A percentile compares a stretch with the other conserved stretches of the same genome.
phyloP scores from a whole-genome alignment of 352 stramenopile genomes.

The Phytophthora citricola region DNA sequence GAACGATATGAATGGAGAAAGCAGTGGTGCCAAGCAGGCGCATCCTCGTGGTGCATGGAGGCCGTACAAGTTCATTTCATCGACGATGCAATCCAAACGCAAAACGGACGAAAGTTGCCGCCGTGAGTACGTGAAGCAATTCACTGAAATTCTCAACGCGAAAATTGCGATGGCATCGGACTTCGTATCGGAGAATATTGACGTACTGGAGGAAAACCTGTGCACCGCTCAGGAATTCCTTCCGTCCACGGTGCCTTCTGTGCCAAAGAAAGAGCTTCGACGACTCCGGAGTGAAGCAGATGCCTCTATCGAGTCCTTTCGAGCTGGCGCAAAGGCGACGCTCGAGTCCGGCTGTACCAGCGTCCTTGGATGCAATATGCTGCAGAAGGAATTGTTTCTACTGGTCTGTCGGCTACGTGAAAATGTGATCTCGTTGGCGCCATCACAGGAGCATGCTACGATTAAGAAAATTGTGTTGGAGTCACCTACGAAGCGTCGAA shows the following conservation, averaged over 20 bases:
- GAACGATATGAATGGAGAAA: constrained; percentile 34
- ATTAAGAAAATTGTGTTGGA: constrained; percentile 81
- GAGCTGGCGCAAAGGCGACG: constrained; percentile 25
- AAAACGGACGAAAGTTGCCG: constrained; percentile 49
- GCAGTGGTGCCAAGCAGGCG: constrained; percentile 29
- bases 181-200: constrained; percentile 70
- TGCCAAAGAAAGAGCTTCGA: constrained; percentile 67
- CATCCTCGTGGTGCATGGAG: constrained; percentile 53
- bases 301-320: constrained; percentile 51
- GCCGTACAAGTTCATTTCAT: constrained; percentile 80
- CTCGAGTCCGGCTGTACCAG: constrained; percentile 47
- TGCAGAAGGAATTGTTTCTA: constrained; percentile 67
- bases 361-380: constrained; percentile 73
- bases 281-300: constrained; percentile 51
- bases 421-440: constrained; percentile 62
- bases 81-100: constrained; percentile 72
- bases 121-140: constrained; percentile 63
- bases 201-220: constrained; percentile 78
- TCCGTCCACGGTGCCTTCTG: constrained; percentile 55
- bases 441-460: constrained; percentile 68
- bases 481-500: constrained; percentile 69
- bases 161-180: constrained; percentile 47
- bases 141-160: constrained; percentile 45
- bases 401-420: constrained; percentile 64
- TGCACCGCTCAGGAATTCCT: constrained; percentile 64